Percentiles rank a stretch among this genome's conserved stretches.
phyloP scores from a whole-genome alignment of 2,329 filamentous ascomycete species.

The Xylaria sp. region DNA sequence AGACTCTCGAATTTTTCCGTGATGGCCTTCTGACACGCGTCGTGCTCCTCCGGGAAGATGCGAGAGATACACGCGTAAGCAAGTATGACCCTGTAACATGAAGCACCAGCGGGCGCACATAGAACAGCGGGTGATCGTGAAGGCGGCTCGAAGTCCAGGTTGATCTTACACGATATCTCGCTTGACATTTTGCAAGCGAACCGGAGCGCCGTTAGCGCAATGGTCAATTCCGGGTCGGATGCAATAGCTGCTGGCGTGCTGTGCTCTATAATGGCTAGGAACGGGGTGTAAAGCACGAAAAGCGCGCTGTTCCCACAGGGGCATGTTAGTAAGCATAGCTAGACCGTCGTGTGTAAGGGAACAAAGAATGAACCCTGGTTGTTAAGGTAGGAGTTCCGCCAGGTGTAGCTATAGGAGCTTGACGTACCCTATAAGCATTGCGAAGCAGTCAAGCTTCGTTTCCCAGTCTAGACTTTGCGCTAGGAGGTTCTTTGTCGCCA shows the following conservation, averaged over 20 bases:
- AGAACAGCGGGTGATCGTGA: slow-evolving; percentile 45
- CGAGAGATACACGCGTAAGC: slow-evolving; percentile 45
- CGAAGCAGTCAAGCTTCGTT: slow-evolving; percentile 49
- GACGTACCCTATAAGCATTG: slow-evolving; percentile 50
- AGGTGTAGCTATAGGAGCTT: neutral
- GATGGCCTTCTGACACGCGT: slow-evolving; percentile 46
- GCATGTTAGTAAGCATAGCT: slow-evolving; percentile 10
- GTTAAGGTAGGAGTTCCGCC: neutral
- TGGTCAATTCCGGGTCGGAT: slow-evolving; percentile 41
- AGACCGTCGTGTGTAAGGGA: neutral
- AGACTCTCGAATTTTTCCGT: slow-evolving; percentile 52
- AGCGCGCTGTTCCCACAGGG: slow-evolving; percentile 40
- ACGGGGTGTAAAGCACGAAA: slow-evolving; percentile 50
- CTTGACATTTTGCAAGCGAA: slow-evolving; percentile 51
- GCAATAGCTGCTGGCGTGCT: slow-evolving; percentile 32
- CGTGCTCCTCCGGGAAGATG: slow-evolving; percentile 48
- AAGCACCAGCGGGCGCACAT: slow-evolving; percentile 49
- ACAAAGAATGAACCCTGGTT: neutral
- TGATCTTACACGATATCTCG: slow-evolving; percentile 51
- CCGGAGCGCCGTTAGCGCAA: slow-evolving; percentile 48
- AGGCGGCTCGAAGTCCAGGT: slow-evolving; percentile 41
- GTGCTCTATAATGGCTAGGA: slow-evolving; percentile 47
- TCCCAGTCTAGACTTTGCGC: slow-evolving; percentile 48
- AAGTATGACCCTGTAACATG: slow-evolving; percentile 49
- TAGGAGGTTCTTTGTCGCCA: slow-evolving; percentile 45